Evolutionary conservation across 805 yeast genomes (phyloP).

Genomic region (Pichia ethanolica): DNA sequence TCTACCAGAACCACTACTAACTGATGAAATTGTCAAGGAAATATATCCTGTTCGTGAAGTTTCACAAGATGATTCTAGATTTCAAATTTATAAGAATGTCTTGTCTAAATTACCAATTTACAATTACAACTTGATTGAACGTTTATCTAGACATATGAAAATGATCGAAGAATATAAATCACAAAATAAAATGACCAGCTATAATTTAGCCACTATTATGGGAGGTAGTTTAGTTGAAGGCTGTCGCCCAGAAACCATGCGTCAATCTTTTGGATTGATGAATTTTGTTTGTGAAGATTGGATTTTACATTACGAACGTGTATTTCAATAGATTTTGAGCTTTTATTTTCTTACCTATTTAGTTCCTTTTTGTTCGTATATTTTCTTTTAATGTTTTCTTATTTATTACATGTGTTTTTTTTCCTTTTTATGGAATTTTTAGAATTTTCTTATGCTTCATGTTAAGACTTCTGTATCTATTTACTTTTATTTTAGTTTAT

Average conservation of each 20-base stretch:
- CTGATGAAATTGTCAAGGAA: slow-evolving; percentile 55
- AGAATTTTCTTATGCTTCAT: no score
- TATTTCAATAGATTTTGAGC: slow-evolving; percentile 21
- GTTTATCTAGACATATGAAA: slow-evolving; percentile 62
- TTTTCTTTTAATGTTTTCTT: no score
- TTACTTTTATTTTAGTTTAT: no score
- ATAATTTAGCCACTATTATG: slow-evolving; percentile 85
- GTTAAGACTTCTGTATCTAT: no score
- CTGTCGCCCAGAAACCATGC: slow-evolving; percentile 38
- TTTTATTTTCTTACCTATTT: no score
- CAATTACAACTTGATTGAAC: slow-evolving; percentile 61
- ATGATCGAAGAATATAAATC: slow-evolving; percentile 60
- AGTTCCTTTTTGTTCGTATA: no score
- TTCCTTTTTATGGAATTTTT: no score
- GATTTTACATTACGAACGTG: slow-evolving; percentile 34
- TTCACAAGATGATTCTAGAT: slow-evolving; percentile 19
- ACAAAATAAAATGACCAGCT: slow-evolving; percentile 77
- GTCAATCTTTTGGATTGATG: slow-evolving; percentile 47
- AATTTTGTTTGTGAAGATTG: slow-evolving; percentile 45
- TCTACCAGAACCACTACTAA: slow-evolving; percentile 75
- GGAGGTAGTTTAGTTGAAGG: slow-evolving; percentile 57
- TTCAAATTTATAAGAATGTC: slow-evolving; percentile 19
- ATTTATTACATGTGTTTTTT: no score
- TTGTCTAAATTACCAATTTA: slow-evolving; percentile 45
- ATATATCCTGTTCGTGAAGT: slow-evolving; percentile 35